Conservation (phyloP, 306 rosid genomes). For the barrel medic (Medicago truncatula) region DNA sequence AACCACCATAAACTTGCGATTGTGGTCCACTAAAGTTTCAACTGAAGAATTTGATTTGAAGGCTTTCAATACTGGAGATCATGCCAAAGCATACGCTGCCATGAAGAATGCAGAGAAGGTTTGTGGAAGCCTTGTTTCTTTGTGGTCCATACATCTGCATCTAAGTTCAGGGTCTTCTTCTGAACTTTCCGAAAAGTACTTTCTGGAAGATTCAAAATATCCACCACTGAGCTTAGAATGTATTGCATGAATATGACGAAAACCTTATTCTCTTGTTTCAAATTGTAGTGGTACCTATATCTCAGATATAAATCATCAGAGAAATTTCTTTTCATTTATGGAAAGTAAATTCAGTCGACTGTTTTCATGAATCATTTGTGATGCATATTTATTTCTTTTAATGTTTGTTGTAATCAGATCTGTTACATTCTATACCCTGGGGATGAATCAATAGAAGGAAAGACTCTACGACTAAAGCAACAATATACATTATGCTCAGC, state of each 20-base stretch:
- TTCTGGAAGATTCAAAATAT: slow-evolving; percentile 3
- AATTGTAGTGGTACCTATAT: slow-evolving; percentile 17
- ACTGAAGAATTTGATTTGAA: slow-evolving; percentile 74
- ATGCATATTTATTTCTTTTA: slow-evolving; percentile 1
- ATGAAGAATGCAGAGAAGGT: slow-evolving; percentile 91
- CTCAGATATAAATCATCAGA: neutral
- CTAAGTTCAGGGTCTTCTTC: neutral
- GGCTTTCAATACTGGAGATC: slow-evolving; percentile 82
- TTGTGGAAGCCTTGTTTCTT: slow-evolving; percentile 24
- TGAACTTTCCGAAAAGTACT: slow-evolving; percentile 16
- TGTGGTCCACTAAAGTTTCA: slow-evolving; percentile 89
- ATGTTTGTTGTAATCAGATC: slow-evolving; percentile 58
- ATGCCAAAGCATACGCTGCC: slow-evolving; percentile 72
- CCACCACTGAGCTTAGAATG: slow-evolving; percentile 11
- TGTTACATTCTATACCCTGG: slow-evolving; percentile 85
- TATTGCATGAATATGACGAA: neutral
- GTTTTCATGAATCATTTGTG: slow-evolving; percentile 20
- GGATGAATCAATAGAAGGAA: slow-evolving; percentile 83
- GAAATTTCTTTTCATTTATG: slow-evolving; percentile 8
- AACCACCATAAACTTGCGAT: slow-evolving; percentile 79
- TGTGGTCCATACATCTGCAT: neutral
- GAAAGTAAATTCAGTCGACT: slow-evolving; percentile 17
- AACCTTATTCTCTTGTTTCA: slow-evolving; percentile 15
- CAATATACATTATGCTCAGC: slow-evolving; percentile 90
- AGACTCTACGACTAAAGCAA: slow-evolving; percentile 85